phyloP scores from a whole-genome alignment of 2,329 filamentous ascomycete species.

The Phyllosticta citrichinensis region DNA sequence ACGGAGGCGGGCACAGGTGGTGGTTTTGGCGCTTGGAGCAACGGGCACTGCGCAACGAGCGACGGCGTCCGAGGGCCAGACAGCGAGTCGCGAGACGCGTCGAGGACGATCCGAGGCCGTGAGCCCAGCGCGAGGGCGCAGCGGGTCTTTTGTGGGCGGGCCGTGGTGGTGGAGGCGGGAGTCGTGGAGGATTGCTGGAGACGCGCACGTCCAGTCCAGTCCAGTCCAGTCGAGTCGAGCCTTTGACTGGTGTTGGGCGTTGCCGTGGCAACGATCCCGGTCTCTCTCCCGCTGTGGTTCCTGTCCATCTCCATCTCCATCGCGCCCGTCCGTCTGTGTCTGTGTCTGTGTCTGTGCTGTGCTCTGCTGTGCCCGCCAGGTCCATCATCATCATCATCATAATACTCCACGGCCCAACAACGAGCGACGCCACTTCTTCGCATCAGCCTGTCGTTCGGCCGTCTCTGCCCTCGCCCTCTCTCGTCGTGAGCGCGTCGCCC shows the following conservation, averaged over 20 bases:
- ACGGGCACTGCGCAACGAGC: not conserved
- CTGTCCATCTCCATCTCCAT: not conserved
- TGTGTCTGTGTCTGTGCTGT: not conserved
- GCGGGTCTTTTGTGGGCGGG: not conserved
- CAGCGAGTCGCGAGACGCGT: not conserved
- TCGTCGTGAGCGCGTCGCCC: not conserved
- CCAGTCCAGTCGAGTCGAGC: too few relatives aligned
- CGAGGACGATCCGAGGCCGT: not conserved
- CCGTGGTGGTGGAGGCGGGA: not conserved
- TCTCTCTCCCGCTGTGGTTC: not conserved
- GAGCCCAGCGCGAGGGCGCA: not conserved
- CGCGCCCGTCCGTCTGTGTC: not conserved
- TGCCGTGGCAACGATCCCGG: not conserved
- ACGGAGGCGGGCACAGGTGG: not conserved
- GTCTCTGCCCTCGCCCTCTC: not conserved
- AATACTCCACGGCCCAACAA: not conserved
- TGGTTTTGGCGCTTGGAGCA: not conserved
- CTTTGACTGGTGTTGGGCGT: not conserved
- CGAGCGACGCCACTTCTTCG: not conserved
- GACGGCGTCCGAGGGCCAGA: not conserved
- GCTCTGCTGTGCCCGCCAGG: not conserved
- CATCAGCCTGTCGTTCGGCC: not conserved
- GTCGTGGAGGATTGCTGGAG: not conserved
- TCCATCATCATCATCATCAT: not conserved
- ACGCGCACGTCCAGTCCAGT: too few relatives aligned